Evolutionary conservation across 495 filamentous ascomycete genomes (phyloP), one percentile per base, ranked within the genome.

Genomic region (Neurospora sp.): DNA sequence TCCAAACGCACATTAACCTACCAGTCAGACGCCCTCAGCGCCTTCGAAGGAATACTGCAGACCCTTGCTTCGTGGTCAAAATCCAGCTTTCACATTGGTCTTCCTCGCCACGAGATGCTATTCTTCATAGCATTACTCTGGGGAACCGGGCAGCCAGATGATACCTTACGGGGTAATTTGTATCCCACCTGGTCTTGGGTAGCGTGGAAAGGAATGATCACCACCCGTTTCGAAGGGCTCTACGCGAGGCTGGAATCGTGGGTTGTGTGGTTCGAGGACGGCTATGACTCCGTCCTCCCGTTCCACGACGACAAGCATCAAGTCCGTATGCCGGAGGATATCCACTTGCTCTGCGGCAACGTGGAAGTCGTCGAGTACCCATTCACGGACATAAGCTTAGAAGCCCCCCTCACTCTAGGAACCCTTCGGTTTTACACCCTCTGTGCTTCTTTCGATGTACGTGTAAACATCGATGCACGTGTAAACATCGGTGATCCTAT

Each of bases 1-100:
- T 48, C 44, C n/a, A 48, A 48, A 23, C 44, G 44, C n/a, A 48
- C 44, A 23, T 48, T 48, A 23, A 48, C 44, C 44, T 48, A 48
- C 7, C 44, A 48, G 10, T 48, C 44, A 12, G n/a, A 23, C 7
- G 44, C 44, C n/a, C 44, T 48, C n/a, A 48, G n/a, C 9, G n/a
- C n/a, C 0, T 48, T 48, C 3, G 44, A 48, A 48, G 44, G 44
- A 23, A 48, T 48, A 4, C n/a, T 48, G 44, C 44, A 48, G n/a
- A 48, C 44, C n/a, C n/a, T 48, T 5, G 44, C n/a, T 5, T 48
- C n/a, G 44, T 48, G 44, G 44, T 48, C 44, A 11, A 48, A 23
- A 10, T 23, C 9, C 20, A 12, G 8, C 9, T 23, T 48, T 48
- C 3, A 23, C 44, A 23, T 23, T 1, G 44, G 44, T 0, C 44